Evolutionary conservation across 179 eudicot genomes (phyloP), one percentile per base, ranked within the genome.

Genomic region (Silene vulgaris): DNA sequence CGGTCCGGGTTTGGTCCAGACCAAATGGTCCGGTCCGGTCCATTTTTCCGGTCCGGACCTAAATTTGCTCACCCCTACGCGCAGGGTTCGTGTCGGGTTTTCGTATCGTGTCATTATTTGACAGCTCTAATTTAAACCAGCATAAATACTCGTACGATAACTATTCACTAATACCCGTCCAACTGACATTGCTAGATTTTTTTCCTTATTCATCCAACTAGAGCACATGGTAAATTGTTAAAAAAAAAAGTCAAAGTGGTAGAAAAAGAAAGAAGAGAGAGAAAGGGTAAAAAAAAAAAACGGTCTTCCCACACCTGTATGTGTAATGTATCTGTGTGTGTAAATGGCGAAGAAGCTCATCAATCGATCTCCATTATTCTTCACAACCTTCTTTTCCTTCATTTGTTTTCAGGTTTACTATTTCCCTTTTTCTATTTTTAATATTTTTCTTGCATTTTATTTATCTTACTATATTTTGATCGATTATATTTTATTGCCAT

Each of bases 291-390:
- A 50, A 62, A 23, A 23, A 23, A 23, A 69, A 77, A 73, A 52
- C 30, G 77, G 67, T 69, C 48, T 40, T 68, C 59, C 16, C 17
- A 52, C 59, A 26, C 32, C 69, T 65, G 43, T 65, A 8, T 40
- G 48, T 40, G 48, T 40, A 40, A 40, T 40, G 69, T 65, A 52
- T 13, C 4, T 56, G 72, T 65, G 28, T 37, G 66, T 72, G 80
- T 74, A 60, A 78, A 80, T 82, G 85, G 87, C 85, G 79, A 77
- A 74, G 81, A 77, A 79, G 81, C 75, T 81, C 80, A 26, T 74
- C 77, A 8, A 74, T 68, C 81, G 77, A 79, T 79, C 80, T 77
- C 75, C 81, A 71, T 43, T 62, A 11, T 71, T 60, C 70, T 77
- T 72, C 43, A 35, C 77, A 74, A 73, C 50, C 77, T 77, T 77